Evolutionary conservation across 1,284 basidiomycete species (phyloP), one percentile per base, ranked within the genome.

Genomic region (Megacollybia platyphylla): DNA sequence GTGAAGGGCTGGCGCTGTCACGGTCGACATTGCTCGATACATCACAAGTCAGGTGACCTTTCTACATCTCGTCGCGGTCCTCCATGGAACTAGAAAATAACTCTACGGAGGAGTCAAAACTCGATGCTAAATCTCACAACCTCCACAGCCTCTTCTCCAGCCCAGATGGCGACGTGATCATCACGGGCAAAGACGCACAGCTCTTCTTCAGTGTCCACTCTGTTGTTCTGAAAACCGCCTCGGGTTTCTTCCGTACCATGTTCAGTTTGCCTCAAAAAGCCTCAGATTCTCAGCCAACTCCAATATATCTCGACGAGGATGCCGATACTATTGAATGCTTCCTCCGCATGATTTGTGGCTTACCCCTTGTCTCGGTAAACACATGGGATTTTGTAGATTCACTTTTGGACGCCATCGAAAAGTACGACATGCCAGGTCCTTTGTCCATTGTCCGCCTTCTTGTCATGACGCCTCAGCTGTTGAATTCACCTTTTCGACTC

Each of bases 341-440:
- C 5, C 62, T 82, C 3, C 68, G 69, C 47, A 76, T 82, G 68
- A 60, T 73, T 17, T 76, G 70, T 39, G 75, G 77, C 4, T 61
- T 76, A 11, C 64, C 70, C 2, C 31, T 34, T 11, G 15, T 11
- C 15, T 71, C 70, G 52, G 74, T 77, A 49, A 48, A 57, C 28
- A 56, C 80, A 45, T 76, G 79, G 44, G 59, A 65, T 3, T 15
- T 11, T 15, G 31, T 34, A 15, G 31, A 34, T 11, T 11, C 11
- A 11, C 52, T 81, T 15, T 59, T 81, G 8, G 74, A 65, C 44
- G 74, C 75, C 0, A 70, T 76, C 0, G 78, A 81, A 49, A 79
- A 79, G 51, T 80, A 79, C 54, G 78, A 80, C 39, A 79, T 77
- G 70, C 67, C 73, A 0, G 77, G 76, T 0, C 73, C 77, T 1